phyloP scores from a whole-genome alignment of 129 eudicot species.

The Ambrosia artemisiifolia region DNA sequence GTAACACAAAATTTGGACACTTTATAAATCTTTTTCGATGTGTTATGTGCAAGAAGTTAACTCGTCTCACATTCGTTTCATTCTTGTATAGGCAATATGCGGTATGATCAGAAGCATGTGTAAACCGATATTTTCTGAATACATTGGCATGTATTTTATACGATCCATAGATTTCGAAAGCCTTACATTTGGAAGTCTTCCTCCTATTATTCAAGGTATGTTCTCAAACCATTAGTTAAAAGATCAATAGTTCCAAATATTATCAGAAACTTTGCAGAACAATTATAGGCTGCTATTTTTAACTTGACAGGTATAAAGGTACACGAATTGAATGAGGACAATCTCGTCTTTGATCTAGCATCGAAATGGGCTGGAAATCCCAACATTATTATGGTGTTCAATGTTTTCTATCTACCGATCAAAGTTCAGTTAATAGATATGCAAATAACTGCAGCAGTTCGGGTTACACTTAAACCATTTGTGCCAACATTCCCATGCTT shows the following conservation, averaged over 20 bases:
- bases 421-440: constrained; percentile 59
- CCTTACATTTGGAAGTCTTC: constrained; percentile 74
- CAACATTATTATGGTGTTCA: constrained; percentile 43
- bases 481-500: constrained; percentile 83
- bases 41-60: neutral
- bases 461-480: constrained; percentile 56
- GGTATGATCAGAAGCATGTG: constrained; percentile 50
- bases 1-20: constrained; percentile 26
- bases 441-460: constrained; percentile 49
- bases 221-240: neutral
- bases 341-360: constrained; percentile 57
- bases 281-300: constrained; percentile 1
- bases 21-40: neutral
- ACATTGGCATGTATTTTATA: constrained; percentile 50
- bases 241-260: too few relatives aligned
- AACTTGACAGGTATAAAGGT: constrained; percentile 56
- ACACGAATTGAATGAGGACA: constrained; percentile 51
- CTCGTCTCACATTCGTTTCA: neutral
- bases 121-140: constrained; percentile 55
- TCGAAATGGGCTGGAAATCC: constrained; percentile 73
- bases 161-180: constrained; percentile 56
- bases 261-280: constrained; percentile 1
- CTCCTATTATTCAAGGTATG: constrained; percentile 73
- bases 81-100: constrained; percentile 56
- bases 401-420: constrained; percentile 40